Base-by-base conservation (phyloP, 257 asterid genomes). In the Nicotiana knightiana region DNA sequence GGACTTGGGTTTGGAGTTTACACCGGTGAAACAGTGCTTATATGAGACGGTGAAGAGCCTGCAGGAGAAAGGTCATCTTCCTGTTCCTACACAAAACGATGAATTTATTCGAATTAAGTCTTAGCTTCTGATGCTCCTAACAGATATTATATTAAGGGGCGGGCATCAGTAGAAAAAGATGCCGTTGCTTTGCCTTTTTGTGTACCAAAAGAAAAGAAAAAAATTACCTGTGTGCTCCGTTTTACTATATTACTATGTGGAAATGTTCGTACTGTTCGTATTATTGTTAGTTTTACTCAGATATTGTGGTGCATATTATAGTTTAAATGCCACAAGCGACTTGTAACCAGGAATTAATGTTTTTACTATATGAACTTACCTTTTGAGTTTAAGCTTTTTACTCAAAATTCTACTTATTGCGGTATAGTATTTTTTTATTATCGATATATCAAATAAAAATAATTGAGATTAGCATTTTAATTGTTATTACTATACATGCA, bases 31-130 rank as follows among this genome's bases (percentile, higher is more conserved):
- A 87, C 97, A 93, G 59, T 62, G 84, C 37, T 53, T 93, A 65
- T 93, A 91, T 16, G 97, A 93, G 5, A 91, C 97, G 4, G 97
- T 91, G 9, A 93, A 89, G 87, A 91, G 93, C 88, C 92, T 91
- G 53, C 93, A 93, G 58, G 97, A 90, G 66, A 93, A 90, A 43
- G 95, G 95, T 39, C 93, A 89, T 77, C 67, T 93, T 62, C 92
- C 90, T 12, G 33, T 88, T 37, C 92, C 90, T 1, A 7, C 83
- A 18, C 94, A 87, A 73, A 85, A 68, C 37, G 89, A 85, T 76
- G 88, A 89, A 83, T 85, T 90, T 76, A 59, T 85, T 81, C 84
- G 79, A 13, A 87, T 88, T 83, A 84, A 81, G 6, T 81, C 92
- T 81, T 86, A 58, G 33, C 35, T 7, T 32, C 66, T 30, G 6